These are phyloP conservation scores for Colletotrichum sp. DNA, from an alignment of 2,329 filamentous ascomycete species.

Conservation along the genomic window DNA sequence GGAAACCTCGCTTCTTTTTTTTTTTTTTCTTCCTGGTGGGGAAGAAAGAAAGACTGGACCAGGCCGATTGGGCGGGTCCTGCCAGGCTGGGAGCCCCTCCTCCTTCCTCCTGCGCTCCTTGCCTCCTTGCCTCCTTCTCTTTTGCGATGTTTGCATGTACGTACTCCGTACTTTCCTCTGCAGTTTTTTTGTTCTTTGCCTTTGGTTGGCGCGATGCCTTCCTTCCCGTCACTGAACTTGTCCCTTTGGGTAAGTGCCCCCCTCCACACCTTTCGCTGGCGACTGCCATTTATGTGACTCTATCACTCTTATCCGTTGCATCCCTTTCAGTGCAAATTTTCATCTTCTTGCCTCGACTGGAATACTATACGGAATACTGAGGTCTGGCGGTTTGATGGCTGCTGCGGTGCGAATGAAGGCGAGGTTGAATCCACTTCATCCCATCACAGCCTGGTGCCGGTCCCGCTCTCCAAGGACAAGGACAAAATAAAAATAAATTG, in stretches of 20 bases:
- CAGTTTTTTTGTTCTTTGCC: not conserved
- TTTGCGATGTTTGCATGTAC: not conserved
- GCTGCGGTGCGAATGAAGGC: not conserved
- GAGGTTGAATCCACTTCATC: not conserved
- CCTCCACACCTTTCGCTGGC: not conserved
- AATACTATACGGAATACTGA: not conserved
- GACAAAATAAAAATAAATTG: not conserved
- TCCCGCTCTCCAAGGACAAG: not conserved
- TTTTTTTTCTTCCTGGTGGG: not conserved
- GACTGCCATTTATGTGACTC: not conserved
- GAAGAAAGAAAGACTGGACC: not conserved
- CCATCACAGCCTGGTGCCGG: not conserved
- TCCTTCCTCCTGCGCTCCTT: not conserved
- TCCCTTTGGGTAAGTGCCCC: not conserved
- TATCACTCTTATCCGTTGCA: not conserved
- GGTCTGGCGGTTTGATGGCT: not conserved
- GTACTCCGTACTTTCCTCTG: not conserved
- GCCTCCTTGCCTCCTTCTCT: not conserved
- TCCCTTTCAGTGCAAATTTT: not conserved
- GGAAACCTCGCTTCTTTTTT: not conserved
- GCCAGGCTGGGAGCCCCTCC: not conserved
- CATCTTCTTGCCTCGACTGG: not conserved
- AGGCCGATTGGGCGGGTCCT: not conserved
- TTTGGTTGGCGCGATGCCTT: not conserved
- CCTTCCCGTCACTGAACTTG: not conserved